Percentiles rank a stretch among this genome's conserved stretches.
Conservation (phyloP, 208 protist genomes). For the Crithidia sp. region DNA sequence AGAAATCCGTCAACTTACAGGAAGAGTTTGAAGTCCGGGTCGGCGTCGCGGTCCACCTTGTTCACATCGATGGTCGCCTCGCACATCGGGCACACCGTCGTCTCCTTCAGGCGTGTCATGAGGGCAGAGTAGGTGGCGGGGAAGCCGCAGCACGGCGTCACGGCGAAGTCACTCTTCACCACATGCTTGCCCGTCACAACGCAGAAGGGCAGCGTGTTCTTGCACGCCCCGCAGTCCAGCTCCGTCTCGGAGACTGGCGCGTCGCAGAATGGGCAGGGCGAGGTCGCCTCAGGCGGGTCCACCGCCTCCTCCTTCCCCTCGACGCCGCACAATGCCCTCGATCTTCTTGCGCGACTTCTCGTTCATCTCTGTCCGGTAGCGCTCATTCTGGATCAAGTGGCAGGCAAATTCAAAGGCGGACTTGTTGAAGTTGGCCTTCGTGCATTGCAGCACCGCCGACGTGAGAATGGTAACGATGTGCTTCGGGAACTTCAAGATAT, state of each 20-base stretch:
- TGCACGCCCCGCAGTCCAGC: slow-evolving; percentile 94
- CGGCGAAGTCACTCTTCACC: slow-evolving; percentile 86
- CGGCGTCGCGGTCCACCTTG: slow-evolving; percentile 64
- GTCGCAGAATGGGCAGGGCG: slow-evolving; percentile 95
- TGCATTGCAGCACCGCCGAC: slow-evolving; percentile 96
- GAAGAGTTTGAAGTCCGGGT: slow-evolving; percentile 72
- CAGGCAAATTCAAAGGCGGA: slow-evolving; percentile 96
- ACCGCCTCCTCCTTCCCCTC: slow-evolving; percentile 82
- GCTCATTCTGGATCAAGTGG: slow-evolving; percentile 94
- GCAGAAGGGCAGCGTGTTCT: slow-evolving; percentile 96
- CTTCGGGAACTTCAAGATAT: slow-evolving; percentile 95
- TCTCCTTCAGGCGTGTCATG: slow-evolving; percentile 67
- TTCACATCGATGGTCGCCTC: slow-evolving; percentile 78
- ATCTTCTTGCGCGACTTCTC: slow-evolving; percentile 97
- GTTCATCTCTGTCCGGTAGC: slow-evolving; percentile 92
- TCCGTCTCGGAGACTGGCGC: slow-evolving; percentile 85
- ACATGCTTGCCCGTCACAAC: slow-evolving; percentile 94
- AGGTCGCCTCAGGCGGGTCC: slow-evolving; percentile 76
- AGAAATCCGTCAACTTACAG: slow-evolving; percentile 16
- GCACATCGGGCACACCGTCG: slow-evolving; percentile 86
- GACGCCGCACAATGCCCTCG: slow-evolving; percentile 94
- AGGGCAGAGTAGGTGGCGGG: slow-evolving; percentile 84
- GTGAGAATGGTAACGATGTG: slow-evolving; percentile 96
- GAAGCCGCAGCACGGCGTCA: slow-evolving; percentile 93
- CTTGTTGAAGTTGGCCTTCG: slow-evolving; percentile 88